Evolutionary conservation across 2,329 filamentous ascomycete species (phyloP), one percentile per base, ranked within the genome.

Genomic region (Pseudogymnoascus sp.): DNA sequence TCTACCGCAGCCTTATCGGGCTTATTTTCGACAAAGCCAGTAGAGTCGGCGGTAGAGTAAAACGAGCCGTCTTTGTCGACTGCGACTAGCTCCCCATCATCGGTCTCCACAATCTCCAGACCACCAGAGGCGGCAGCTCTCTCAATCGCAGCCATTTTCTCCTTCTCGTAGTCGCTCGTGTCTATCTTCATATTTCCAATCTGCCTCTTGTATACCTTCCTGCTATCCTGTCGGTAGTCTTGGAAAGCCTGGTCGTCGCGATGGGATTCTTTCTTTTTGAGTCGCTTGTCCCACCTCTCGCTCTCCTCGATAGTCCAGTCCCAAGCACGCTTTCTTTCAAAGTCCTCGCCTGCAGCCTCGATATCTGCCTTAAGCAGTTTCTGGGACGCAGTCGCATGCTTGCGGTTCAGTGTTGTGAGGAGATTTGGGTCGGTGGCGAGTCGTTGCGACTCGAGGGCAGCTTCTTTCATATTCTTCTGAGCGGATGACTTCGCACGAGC

Each of bases 241-340:
- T 89, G 84, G 76, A 99, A 99, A 2, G 90, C 89, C 62, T 91
- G 90, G 74, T 93, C 87, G 72, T 96, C 90, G 64, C 89, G 82
- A 69, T 89, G 88, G 16, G 84, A 83, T 62, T 85, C 84, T 77
- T 91, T 95, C 81, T 96, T 96, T 70, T 88, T 89, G 73, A 95
- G 78, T 32, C 92, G 87, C 76, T 87, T 88, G 74, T 99, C 94
- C 94, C 94, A 99, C 67, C 83, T 85, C 76, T 97, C 94, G 67
- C 86, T 89, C 76, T 99, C 94, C 65, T 99, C 94, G 6, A 93
- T 79, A 0, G 94, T 99, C 90, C 94, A 99, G 77, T 97, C 94
- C 94, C 94, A 99, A 1, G 94, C 94, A 39, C 94, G 87, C 76
- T 97, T 97, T 67, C 94, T 89, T 79, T 99, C 94, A 71, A 97